Evolutionary conservation across 2,329 filamentous ascomycete species (phyloP), one percentile per base, ranked within the genome.

Genomic region (Beauveria asiatica): DNA sequence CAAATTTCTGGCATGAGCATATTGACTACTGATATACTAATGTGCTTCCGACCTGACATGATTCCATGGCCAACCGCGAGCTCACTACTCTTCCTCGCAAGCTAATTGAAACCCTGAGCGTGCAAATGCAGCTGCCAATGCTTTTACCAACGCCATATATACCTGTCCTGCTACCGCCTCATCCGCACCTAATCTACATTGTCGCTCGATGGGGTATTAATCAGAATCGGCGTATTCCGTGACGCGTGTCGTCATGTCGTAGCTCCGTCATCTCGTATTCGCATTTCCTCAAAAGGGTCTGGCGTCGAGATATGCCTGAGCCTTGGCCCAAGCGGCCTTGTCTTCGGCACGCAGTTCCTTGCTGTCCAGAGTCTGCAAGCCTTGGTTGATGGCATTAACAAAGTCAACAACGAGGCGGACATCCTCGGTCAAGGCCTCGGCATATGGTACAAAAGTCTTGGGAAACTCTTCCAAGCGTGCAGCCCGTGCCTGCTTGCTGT

Each of bases 381-480:
- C 84, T 21, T 75, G 76, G 64, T 81, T 76, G 41, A 88, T 69
- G 5, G 83, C 82, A 59, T 79, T 76, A 64, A 87, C 81, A 67
- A 87, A 85, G 39, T 76, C 76, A 64, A 80, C 81, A 46, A 78
- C 80, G 25, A 83, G 76, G 10, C 80, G 77, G 25, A 88, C 73
- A 68, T 88, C 85, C 51, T 85, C 83, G n/a, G 72, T 72, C 63
- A 86, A 79, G 50, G 83, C 73, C 44, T 80, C 78, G 11, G 83
- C 82, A 65, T 77, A 81, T 1, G 85, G 84, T n/a, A 87, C 78
- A 66, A 77, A 84, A 16, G 71, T 77, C 55, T 68, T 70, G 2
- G 80, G 78, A 67, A 86, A 86, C 7, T 74, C 72, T n/a, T 72
- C 64, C 61, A 80, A 77, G 61, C 79, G 79, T 4, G 67, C 65